Evolutionary conservation across 169 alveolate genomes (phyloP).

Genomic region (Cryptosporidium bovis): DNA sequence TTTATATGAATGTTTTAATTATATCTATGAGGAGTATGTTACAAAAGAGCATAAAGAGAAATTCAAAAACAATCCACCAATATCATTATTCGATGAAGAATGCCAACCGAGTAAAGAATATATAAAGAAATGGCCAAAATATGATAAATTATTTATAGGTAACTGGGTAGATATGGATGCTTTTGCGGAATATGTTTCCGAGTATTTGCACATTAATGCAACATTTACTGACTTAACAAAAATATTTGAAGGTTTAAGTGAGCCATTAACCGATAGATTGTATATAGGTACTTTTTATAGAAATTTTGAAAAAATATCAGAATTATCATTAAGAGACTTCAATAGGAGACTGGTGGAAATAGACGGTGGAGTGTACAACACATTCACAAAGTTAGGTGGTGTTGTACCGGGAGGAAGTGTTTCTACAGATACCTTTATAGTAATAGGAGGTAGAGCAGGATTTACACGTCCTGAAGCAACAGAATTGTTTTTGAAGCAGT

Average conservation of each 20-base stretch:
- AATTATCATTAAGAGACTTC: constrained; percentile 30
- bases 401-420: constrained; percentile 62
- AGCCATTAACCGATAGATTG: constrained; percentile 22
- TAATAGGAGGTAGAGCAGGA: constrained; percentile 65
- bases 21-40: constrained; percentile 37
- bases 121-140: constrained; percentile 49
- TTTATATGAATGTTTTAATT: constrained; percentile 31
- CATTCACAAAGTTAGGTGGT: constrained; percentile 44
- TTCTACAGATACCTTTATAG: constrained; percentile 50
- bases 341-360: constrained; percentile 44
- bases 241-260: constrained; percentile 22
- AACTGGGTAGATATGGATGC: constrained; percentile 62
- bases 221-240: constrained; percentile 34
- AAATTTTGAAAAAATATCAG: constrained; percentile 48
- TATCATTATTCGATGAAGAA: constrained; percentile 25
- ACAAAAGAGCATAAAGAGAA: constrained; percentile 22
- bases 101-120: constrained; percentile 37
- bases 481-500: constrained; percentile 27
- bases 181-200: constrained; percentile 64
- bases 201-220: constrained; percentile 47
- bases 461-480: constrained; percentile 62
- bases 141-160: constrained; percentile 54
- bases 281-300: constrained; percentile 66
- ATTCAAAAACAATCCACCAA: constrained; percentile 23
- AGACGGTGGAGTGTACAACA: constrained; percentile 47